Conservation (phyloP, 2,329 filamentous ascomycete species). For the Eutypella sp. region DNA sequence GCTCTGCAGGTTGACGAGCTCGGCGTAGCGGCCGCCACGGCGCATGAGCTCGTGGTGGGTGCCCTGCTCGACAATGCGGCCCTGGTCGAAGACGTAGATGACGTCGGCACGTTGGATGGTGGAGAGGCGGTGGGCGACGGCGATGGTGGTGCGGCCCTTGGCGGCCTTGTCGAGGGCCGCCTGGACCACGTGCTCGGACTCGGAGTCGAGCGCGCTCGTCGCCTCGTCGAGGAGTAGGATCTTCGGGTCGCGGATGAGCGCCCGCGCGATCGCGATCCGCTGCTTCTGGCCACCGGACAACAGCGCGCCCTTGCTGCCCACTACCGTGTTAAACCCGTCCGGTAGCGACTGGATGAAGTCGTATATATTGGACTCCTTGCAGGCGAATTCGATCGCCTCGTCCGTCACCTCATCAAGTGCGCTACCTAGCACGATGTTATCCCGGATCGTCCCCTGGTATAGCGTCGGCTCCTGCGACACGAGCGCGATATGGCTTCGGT, state of each 20-base stretch:
- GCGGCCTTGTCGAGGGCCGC: constrained; percentile 76
- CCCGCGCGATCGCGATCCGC: constrained; percentile 87
- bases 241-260: constrained; percentile 84
- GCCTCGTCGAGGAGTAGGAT: constrained; percentile 81
- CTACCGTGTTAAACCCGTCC: constrained; percentile 79
- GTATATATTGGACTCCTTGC: constrained; percentile 87
- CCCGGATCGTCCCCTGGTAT: constrained; percentile 85
- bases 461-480: constrained; percentile 93
- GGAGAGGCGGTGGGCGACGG: constrained; percentile 84
- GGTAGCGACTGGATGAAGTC: constrained; percentile 84
- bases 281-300: constrained; percentile 92
- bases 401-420: constrained; percentile 64
- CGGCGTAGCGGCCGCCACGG: constrained; percentile 66
- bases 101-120: constrained; percentile 93
- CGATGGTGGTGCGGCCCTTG: constrained; percentile 83
- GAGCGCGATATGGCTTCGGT: constrained; percentile 77
- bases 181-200: constrained; percentile 76
- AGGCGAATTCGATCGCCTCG: constrained; percentile 68
- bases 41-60: constrained; percentile 70
- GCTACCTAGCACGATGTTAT: constrained; percentile 82
- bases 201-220: constrained; percentile 70
- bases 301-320: constrained; percentile 81
- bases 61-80: constrained; percentile 78
- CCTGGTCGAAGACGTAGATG: constrained; percentile 95
- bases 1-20: constrained; percentile 76